These are phyloP conservation scores for Bjerkandera adusta DNA, from an alignment of 1,284 basidiomycete genomes.

Conservation along the genomic window DNA sequence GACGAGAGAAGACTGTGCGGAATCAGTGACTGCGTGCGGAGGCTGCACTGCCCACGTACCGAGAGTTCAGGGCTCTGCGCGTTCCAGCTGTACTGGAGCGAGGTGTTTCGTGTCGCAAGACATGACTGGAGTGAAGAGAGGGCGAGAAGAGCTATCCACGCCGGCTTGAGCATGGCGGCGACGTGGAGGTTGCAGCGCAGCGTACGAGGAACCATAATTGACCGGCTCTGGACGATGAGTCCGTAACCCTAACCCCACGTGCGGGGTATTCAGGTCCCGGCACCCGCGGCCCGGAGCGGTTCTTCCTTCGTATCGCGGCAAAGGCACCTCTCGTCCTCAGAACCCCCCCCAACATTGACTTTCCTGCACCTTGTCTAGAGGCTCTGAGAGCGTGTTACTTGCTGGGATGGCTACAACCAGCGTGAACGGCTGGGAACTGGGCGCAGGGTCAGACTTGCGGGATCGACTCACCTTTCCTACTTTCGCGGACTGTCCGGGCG, in stretches of 20 bases:
- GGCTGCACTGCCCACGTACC: slow-evolving; percentile 12
- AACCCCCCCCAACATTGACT: too few species aligned
- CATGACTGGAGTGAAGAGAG: neutral
- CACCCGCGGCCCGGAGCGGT: too few species aligned
- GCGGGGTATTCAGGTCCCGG: too few species aligned
- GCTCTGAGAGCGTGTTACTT: too few species aligned
- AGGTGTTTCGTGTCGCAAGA: slow-evolving; percentile 1
- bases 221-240: too few species aligned
- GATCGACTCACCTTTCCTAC: slow-evolving; percentile 4
- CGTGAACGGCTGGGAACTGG: neutral
- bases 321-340: too few species aligned
- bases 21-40: too few species aligned
- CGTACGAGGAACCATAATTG: too few species aligned
- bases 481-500: slow-evolving; percentile 1
- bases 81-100: slow-evolving; percentile 7
- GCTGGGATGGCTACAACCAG: too few species aligned
- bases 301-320: too few species aligned
- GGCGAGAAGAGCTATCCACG: slow-evolving; percentile 3
- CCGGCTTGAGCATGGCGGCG: slow-evolving; percentile 5
- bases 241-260: slow-evolving; percentile 6
- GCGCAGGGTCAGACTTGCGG: neutral
- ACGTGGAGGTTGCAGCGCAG: slow-evolving; percentile 5
- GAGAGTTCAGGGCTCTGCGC: slow-evolving; percentile 14
- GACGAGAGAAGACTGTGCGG: slow-evolving; percentile 3
- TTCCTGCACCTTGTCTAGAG: too few species aligned